These are phyloP conservation scores for Entomophthora muscae DNA, from an alignment of 371 early-diverging fungal genomes.

Conservation along the genomic window DNA sequence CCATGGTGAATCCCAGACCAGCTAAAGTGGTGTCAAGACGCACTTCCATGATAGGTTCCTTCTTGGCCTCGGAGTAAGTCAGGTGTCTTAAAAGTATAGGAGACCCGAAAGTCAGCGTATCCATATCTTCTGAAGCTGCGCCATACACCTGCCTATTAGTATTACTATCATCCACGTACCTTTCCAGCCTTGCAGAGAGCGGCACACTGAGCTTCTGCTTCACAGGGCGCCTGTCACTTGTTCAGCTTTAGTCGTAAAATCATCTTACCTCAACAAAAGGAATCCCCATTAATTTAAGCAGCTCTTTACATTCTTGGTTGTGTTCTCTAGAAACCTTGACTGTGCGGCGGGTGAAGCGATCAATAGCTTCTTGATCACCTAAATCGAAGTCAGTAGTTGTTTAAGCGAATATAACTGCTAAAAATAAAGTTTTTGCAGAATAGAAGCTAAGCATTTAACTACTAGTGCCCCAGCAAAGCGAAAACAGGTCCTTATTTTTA, in stretches of 20 bases:
- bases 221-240: conserved; percentile 71
- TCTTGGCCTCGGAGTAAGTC: conserved; percentile 84
- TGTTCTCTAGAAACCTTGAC: conserved; percentile 92
- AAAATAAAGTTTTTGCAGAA: too few relatives aligned
- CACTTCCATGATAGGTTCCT: conserved; percentile 88
- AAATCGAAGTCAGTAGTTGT: too few relatives aligned
- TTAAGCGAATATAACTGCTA: too few relatives aligned
- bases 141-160: conserved; percentile 53
- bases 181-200: conserved; percentile 73
- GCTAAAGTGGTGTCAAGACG: conserved; percentile 64
- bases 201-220: conserved; percentile 99
- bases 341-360: conserved; percentile 80
- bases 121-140: conserved; percentile 99
- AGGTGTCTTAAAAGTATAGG: conserved; percentile 90
- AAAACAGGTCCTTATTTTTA: too few relatives aligned
- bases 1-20: conserved; percentile 59
- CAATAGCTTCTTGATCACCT: conserved; percentile 67
- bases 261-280: conserved; percentile 65
- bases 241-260: neutral
- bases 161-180: conserved; percentile 12
- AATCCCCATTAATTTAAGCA: conserved; percentile 93
- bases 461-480: neutral
- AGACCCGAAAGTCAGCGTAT: conserved; percentile 92
- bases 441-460: too few relatives aligned
- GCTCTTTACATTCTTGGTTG: conserved; percentile 84